phyloP scores from a whole-genome alignment of 169 alveolate genomes.

The Cryptosporidium andersoni region DNA sequence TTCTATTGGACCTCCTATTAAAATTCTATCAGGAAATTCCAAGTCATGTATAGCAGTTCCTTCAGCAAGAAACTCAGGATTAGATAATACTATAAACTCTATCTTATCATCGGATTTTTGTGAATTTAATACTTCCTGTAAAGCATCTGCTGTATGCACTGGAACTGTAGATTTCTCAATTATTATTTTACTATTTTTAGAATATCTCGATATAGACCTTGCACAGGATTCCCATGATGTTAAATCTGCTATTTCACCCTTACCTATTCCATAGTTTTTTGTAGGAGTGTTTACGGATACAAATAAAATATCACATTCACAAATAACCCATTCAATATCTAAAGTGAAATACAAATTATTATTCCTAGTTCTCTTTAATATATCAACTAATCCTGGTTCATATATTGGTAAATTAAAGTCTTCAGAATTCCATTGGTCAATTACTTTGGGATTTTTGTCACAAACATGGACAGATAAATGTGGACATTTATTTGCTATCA shows the following conservation, averaged over 20 bases:
- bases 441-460: constrained; percentile 79
- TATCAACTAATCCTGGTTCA: constrained; percentile 82
- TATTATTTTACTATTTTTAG: constrained; percentile 78
- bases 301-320: constrained; percentile 84
- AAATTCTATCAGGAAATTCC: constrained; percentile 85
- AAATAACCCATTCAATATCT: constrained; percentile 79
- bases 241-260: constrained; percentile 79
- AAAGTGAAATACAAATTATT: constrained; percentile 83
- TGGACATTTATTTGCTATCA: constrained; percentile 85
- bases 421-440: constrained; percentile 82
- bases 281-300: constrained; percentile 91
- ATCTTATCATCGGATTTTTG: constrained; percentile 53
- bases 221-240: constrained; percentile 78
- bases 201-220: constrained; percentile 76
- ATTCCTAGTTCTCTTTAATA: constrained; percentile 73
- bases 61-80: constrained; percentile 91
- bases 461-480: constrained; percentile 79
- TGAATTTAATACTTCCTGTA: constrained; percentile 76
- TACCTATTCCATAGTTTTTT: constrained; percentile 78
- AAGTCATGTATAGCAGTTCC: constrained; percentile 85
- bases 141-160: constrained; percentile 79
- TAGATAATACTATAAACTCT: constrained; percentile 80
- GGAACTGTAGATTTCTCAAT: constrained; percentile 88
- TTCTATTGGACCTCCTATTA: constrained; percentile 80
- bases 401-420: constrained; percentile 80